Evolutionary conservation across 768 basidiomycete species (phyloP).

Genomic region (Mycena belliarum): DNA sequence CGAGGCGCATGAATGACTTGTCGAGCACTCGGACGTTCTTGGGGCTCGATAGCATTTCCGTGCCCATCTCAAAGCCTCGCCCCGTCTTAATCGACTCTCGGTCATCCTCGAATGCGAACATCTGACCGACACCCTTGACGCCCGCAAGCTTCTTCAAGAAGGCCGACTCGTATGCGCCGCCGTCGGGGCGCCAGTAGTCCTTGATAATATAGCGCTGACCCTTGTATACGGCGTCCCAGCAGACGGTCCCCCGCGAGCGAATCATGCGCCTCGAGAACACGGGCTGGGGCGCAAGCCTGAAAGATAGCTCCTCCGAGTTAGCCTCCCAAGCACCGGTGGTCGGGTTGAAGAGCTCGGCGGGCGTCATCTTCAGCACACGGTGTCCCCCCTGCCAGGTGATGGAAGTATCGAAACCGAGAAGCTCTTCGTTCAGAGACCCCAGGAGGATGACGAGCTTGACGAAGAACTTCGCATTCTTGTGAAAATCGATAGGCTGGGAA

Average conservation of each 20-base stretch:
- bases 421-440: constrained; percentile 17
- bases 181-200: constrained; percentile 24
- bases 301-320: background rate
- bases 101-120: constrained; percentile 10
- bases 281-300: background rate
- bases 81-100: background rate
- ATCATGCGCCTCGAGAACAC: constrained; percentile 19
- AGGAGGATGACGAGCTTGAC: too few relatives aligned
- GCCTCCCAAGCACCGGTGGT: background rate
- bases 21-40: background rate
- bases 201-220: constrained; percentile 19
- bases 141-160: constrained; percentile 14
- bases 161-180: constrained; percentile 6
- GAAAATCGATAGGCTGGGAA: too few relatives aligned
- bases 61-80: background rate
- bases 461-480: too few relatives aligned
- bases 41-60: background rate
- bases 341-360: too few relatives aligned
- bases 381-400: constrained; percentile 21
- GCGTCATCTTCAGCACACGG: constrained; percentile 7
- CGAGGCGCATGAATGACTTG: constrained; percentile 15
- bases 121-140: constrained; percentile 21
- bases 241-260: constrained; percentile 24
- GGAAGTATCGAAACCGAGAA: constrained; percentile 26
- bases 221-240: too few relatives aligned